These are phyloP conservation scores for Ceratocystis lukuohia DNA, from an alignment of 2,329 filamentous ascomycete genomes.

Conservation along the genomic window DNA sequence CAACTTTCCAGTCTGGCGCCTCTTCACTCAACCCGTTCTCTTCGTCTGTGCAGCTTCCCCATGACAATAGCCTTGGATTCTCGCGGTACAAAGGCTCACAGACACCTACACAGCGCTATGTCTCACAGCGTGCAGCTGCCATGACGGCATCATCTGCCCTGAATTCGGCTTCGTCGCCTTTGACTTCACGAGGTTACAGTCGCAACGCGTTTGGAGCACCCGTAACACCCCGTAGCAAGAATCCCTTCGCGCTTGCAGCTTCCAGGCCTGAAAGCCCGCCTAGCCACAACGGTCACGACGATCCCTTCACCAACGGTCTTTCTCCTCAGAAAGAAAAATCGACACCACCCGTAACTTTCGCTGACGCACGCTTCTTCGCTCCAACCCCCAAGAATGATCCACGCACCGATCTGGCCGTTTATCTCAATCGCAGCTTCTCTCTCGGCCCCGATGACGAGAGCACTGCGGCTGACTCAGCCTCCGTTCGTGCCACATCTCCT, in stretches of 20 bases:
- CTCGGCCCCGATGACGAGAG: slow-evolving; percentile 22
- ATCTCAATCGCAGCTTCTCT: slow-evolving; percentile 28
- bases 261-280: background rate
- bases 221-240: background rate
- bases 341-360: slow-evolving; percentile 29
- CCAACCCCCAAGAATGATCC: slow-evolving; percentile 25
- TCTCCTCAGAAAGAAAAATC: background rate
- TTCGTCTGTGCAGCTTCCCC: background rate
- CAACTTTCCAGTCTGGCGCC: background rate
- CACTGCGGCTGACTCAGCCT: background rate
- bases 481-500: slow-evolving; percentile 9
- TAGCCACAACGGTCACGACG: background rate
- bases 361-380: slow-evolving; percentile 42
- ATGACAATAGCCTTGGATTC: background rate
- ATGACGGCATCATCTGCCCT: slow-evolving; percentile 8
- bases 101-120: slow-evolving; percentile 29
- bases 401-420: slow-evolving; percentile 27
- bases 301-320: slow-evolving; percentile 1
- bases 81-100: slow-evolving; percentile 43
- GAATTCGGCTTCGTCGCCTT: background rate
- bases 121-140: slow-evolving; percentile 17
- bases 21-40: slow-evolving; percentile 15
- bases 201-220: background rate
- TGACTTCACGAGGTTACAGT: background rate
- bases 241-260: background rate